Evolutionary conservation across 1,284 basidiomycete species (phyloP).

Genomic region (Schizopora paradoxa): DNA sequence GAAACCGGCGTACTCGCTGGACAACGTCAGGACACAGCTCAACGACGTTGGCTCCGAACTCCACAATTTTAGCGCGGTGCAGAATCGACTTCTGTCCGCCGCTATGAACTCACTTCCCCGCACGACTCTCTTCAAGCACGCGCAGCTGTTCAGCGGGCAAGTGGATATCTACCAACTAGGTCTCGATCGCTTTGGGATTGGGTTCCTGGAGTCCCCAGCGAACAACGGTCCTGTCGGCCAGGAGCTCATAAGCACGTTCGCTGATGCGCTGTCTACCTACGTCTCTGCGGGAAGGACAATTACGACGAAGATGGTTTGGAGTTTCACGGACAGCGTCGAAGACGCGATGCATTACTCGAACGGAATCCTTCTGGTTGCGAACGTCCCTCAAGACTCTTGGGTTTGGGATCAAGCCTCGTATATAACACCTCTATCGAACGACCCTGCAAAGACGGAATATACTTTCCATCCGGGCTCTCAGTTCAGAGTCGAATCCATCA

Average conservation of each 20-base stretch:
- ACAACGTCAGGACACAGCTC: constrained; percentile 10
- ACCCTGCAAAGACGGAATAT: constrained; percentile 11
- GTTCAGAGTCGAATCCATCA: too few species aligned
- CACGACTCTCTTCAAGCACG: constrained; percentile 2
- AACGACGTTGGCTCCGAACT: neutral
- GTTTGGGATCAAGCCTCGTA: constrained; percentile 14
- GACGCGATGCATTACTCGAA: constrained; percentile 16
- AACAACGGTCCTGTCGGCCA: constrained; percentile 8
- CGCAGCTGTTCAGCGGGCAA: constrained; percentile 14
- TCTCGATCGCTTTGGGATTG: constrained; percentile 10
- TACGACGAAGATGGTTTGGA: constrained; percentile 15
- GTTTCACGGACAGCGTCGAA: constrained; percentile 9
- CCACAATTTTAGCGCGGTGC: neutral
- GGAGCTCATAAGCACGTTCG: constrained; percentile 4
- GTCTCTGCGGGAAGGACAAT: constrained; percentile 1
- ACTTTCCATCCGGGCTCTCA: too few species aligned
- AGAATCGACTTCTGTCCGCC: constrained; percentile 11
- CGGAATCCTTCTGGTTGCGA: constrained; percentile 11
- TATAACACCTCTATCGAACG: constrained; percentile 15
- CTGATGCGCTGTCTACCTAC: constrained; percentile 2
- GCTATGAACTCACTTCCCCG: constrained; percentile 11
- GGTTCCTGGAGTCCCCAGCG: constrained; percentile 11
- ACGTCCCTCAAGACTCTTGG: neutral
- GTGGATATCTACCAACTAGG: constrained; percentile 13
- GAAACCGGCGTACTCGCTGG: constrained; percentile 7